These are phyloP conservation scores for Phyllosticta paracitricarpa DNA, from an alignment of 2,329 filamentous ascomycete genomes.

Conservation along the genomic window DNA sequence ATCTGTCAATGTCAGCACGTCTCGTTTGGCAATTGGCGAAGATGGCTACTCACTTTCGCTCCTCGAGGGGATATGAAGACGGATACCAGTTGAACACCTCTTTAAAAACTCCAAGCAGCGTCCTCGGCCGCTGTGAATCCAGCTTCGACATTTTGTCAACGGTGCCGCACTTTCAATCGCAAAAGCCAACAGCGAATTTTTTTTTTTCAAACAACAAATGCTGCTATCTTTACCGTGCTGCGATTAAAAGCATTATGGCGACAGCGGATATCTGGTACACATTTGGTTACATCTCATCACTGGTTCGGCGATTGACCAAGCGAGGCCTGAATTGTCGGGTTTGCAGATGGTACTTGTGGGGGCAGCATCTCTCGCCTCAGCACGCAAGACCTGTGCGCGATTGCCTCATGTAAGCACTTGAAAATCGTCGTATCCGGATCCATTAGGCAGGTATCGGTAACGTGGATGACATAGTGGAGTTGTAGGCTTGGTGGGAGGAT, in stretches of 20 bases:
- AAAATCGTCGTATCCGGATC: neutral
- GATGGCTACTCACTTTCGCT: slow-evolving; percentile 20
- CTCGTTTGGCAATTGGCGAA: slow-evolving; percentile 14
- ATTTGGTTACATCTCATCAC: neutral
- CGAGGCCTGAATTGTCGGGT: neutral
- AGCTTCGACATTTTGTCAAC: neutral
- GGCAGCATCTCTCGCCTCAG: neutral
- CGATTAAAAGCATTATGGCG: neutral
- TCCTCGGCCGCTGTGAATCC: neutral
- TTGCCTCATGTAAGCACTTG: neutral
- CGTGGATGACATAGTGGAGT: neutral
- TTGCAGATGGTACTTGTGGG: neutral
- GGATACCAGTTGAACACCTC: slow-evolving; percentile 25
- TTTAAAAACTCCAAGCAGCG: slow-evolving; percentile 8
- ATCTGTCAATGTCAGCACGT: slow-evolving; percentile 14
- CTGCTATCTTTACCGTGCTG: neutral
- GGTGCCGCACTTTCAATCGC: neutral
- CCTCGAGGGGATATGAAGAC: slow-evolving; percentile 24
- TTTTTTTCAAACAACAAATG: neutral
- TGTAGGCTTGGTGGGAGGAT: too few relatives aligned
- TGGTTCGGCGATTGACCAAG: neutral
- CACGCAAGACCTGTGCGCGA: neutral
- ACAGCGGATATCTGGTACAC: neutral
- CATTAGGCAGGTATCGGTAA: neutral
- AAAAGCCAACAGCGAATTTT: neutral